These are phyloP conservation scores for Galium porrigens DNA, from an alignment of 305 asterid genomes.

Conservation along the genomic window DNA sequence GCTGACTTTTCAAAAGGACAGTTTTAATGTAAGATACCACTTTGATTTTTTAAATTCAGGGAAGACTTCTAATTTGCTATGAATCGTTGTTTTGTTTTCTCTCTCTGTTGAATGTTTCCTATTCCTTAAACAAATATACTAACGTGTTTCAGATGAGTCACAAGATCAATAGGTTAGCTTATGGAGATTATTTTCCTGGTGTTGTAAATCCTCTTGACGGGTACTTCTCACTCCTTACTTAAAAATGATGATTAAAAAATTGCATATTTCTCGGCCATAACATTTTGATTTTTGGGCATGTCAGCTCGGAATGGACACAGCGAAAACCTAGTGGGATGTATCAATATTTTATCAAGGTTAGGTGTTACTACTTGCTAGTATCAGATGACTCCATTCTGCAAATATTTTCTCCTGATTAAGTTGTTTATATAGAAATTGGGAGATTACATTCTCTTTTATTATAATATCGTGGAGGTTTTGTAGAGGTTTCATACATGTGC, in stretches of 20 bases:
- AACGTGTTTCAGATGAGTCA: conserved; percentile 57
- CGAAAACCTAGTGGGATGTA: conserved; percentile 72
- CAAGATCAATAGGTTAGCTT: conserved; percentile 70
- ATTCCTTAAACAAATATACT: conserved; percentile 6
- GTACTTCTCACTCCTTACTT: conserved; percentile 30
- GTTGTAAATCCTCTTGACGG: conserved; percentile 89
- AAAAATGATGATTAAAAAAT: background rate
- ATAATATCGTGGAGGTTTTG: background rate
- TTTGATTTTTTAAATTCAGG: conserved; percentile 11
- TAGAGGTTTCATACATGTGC: background rate
- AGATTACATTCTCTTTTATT: background rate
- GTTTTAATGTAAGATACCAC: conserved; percentile 61
- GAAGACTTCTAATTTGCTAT: conserved; percentile 24
- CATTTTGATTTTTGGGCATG: conserved; percentile 18
- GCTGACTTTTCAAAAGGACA: conserved; percentile 77
- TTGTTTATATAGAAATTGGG: background rate
- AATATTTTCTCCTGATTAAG: background rate
- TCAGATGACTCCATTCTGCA: background rate
- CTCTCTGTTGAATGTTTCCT: conserved; percentile 9
- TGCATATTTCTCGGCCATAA: conserved; percentile 7
- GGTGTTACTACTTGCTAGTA: conserved; percentile 11
- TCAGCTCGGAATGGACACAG: conserved; percentile 75
- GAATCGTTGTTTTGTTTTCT: background rate
- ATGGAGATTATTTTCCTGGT: conserved; percentile 80
- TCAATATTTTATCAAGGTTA: conserved; percentile 84